Evolutionary conservation across 805 yeast species (phyloP).

Genomic region (Diddensiella transvaalensis): DNA sequence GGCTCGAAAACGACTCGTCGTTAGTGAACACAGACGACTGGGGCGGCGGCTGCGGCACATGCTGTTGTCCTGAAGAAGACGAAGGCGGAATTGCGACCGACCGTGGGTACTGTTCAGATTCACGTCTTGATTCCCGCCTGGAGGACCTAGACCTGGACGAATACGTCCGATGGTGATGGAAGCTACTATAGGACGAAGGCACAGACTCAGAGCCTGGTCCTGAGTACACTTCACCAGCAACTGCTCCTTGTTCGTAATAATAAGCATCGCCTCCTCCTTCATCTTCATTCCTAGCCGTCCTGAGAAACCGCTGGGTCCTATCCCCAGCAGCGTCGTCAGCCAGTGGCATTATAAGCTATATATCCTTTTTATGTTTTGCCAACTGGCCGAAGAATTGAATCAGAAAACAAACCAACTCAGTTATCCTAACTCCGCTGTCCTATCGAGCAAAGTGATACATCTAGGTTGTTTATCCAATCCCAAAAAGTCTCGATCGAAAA

Average conservation of each 20-base stretch:
- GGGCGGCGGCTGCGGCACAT: too few species aligned
- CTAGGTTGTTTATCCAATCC: too few species aligned
- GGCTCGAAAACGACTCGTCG: background rate
- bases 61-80: background rate
- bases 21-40: background rate
- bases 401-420: too few species aligned
- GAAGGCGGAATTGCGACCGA: background rate
- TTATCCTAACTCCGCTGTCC: too few species aligned
- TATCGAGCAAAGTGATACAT: too few species aligned
- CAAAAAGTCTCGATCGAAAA: too few species aligned
- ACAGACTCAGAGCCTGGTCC: conserved; percentile 70
- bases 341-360: too few species aligned
- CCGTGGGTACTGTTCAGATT: background rate
- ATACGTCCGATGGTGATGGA: conserved; percentile 44
- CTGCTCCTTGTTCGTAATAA: conserved; percentile 33
- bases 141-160: conserved; percentile 22
- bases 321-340: too few species aligned
- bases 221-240: conserved; percentile 54
- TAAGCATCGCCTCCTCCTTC: conserved; percentile 10
- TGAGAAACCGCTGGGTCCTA: background rate
- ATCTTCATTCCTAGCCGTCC: background rate
- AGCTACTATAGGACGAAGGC: conserved; percentile 65
- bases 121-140: conserved; percentile 12
- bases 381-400: too few species aligned
- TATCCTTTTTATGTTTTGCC: too few species aligned